These are phyloP conservation scores for Digitaria exilis DNA, from an alignment of 202 grass and related monocot species.

Conservation along the genomic window DNA sequence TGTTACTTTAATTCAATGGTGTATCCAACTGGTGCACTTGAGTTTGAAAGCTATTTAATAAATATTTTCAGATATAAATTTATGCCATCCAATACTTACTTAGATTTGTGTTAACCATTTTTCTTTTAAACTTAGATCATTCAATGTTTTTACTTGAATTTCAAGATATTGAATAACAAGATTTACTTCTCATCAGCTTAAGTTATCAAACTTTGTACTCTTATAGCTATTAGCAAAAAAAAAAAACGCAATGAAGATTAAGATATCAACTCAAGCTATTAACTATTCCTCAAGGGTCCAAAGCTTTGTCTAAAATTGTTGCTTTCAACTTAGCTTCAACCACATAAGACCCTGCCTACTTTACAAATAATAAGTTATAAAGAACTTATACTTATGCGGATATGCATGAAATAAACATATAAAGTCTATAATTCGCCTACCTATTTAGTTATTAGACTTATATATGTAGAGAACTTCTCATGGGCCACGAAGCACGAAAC, in stretches of 20 bases:
- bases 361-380: not conserved
- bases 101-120: not conserved
- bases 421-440: too few relatives aligned
- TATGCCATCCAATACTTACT: not conserved
- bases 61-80: not conserved
- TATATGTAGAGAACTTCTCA: too few relatives aligned
- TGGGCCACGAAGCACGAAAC: not conserved
- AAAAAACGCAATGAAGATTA: not conserved
- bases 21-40: not conserved
- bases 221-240: not conserved
- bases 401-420: not conserved
- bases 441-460: too few relatives aligned
- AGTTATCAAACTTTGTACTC: not conserved
- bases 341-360: not conserved
- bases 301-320: not conserved
- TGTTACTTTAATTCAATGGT: not conserved
- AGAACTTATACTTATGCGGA: not conserved
- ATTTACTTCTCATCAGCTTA: not conserved
- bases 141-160: not conserved
- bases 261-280: not conserved
- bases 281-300: not conserved
- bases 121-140: not conserved
- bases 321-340: not conserved
- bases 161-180: not conserved
- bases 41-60: too few relatives aligned